Evolutionary conservation across 2,329 filamentous ascomycete species (phyloP), one percentile per base, ranked within the genome.

Genomic region (Aotearoamyces nothofagi): DNA sequence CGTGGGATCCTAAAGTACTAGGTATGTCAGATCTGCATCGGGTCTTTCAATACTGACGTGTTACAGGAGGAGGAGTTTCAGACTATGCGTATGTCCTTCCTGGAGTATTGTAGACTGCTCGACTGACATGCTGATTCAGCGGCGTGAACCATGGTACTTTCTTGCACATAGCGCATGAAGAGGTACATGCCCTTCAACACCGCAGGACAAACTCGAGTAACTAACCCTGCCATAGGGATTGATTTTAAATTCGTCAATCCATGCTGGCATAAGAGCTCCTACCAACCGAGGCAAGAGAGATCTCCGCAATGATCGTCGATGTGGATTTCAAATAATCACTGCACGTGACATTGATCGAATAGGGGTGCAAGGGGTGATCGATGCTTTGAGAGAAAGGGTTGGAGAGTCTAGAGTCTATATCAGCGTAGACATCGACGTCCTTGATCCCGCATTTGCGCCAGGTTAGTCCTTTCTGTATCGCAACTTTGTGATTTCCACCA

Each of bases 281-380:
- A 64, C 82, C 2, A 61, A 92, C 4, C 75, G 74, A 22, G 55
- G 58, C 24, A 76, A 66, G 42, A 59, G 55, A 3, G 78, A 80
- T 48, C 79, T 81, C 50, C 69, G 75, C 11, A 72, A 78, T 40
- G 81, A 92, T 43, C 69, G 61, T 17, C 48, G 65, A 32, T 80
- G 92, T 56, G 80, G 79, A 35, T 92, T 84, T 67, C 53, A 79
- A 33, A 73, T 81, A 9, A 79, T 92, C 40, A 66, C 70, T n/a
- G 70, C 79, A 6, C 82, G 92, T 50, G 83, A 92, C 41, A 83
- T 93, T 34, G 84, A 93, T 51, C 81, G 86, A 15, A 54, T 90
- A 7, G 83, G 35, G 6, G 65, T 71, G 0, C 57, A 60, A 36
- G 82, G 79, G 3, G 63, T 93, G 34, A 66, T 86, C 10, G 57